Percentiles rank a stretch among this genome's conserved stretches.
Evolutionary conservation across 2,329 filamentous ascomycete genomes (phyloP).

Genomic region (Beauveria medogensis): DNA sequence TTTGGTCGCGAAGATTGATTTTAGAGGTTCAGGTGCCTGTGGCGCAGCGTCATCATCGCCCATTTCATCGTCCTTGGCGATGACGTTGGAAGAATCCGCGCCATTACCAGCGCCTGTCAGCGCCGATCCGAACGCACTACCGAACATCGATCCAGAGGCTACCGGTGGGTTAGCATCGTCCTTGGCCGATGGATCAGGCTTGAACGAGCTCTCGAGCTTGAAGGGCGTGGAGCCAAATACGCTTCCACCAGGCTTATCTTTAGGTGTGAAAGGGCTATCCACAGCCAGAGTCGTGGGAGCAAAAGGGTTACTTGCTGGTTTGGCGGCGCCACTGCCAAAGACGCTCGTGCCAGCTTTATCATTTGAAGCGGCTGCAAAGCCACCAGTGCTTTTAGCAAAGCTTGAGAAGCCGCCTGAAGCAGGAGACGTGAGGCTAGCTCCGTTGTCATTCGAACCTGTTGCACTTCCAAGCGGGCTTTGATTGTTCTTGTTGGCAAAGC

Average conservation of each 20-base stretch:
- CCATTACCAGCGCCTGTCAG: slow-evolving; percentile 40
- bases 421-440: slow-evolving; percentile 11
- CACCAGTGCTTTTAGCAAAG: slow-evolving; percentile 47
- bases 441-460: slow-evolving; percentile 8
- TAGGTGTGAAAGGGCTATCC: slow-evolving; percentile 9
- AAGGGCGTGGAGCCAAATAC: slow-evolving; percentile 49
- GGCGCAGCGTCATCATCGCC: slow-evolving; percentile 25
- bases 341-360: slow-evolving; percentile 26
- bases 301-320: slow-evolving; percentile 27
- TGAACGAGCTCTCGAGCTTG: slow-evolving; percentile 61
- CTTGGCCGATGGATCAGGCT: slow-evolving; percentile 52
- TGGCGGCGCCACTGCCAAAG: slow-evolving; percentile 28
- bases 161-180: slow-evolving; percentile 47
- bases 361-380: slow-evolving; percentile 43
- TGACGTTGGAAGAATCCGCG: slow-evolving; percentile 24
- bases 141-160: slow-evolving; percentile 45
- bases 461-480: slow-evolving; percentile 32
- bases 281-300: slow-evolving; percentile 20
- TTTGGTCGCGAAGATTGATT: slow-evolving; percentile 20
- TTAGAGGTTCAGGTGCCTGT: slow-evolving; percentile 15
- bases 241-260: slow-evolving; percentile 23
- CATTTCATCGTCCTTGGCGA: slow-evolving; percentile 47
- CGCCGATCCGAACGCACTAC: slow-evolving; percentile 51
- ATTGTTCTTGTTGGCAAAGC: slow-evolving; percentile 27
- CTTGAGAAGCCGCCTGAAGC: slow-evolving; percentile 42